Conservation (phyloP, 306 rosid species). For the Lathyrus oleraceus region DNA sequence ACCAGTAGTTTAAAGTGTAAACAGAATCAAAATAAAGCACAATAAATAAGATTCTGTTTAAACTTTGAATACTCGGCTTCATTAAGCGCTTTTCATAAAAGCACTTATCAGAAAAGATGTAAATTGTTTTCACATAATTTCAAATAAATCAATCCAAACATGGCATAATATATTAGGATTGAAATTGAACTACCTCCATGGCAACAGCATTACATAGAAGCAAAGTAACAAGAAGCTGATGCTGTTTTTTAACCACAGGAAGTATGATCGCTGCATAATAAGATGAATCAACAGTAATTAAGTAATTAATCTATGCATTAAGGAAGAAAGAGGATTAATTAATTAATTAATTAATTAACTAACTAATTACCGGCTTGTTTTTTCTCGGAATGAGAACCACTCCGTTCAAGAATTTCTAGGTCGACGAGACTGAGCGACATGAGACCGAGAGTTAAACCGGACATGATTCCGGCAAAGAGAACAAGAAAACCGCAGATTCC, state of each 20-base stretch:
- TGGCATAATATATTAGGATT: not conserved
- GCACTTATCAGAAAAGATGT: not conserved
- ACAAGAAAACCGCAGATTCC: conserved; percentile 70
- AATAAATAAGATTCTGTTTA: not conserved
- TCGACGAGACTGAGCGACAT: conserved; percentile 96
- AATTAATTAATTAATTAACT: not conserved
- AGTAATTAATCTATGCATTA: not conserved
- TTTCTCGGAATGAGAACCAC: conserved; percentile 82
- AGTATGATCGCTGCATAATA: conserved; percentile 64
- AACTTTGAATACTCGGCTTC: not conserved
- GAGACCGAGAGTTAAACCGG: conserved; percentile 93
- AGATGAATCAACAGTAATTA: not conserved
- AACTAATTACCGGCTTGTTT: conserved; percentile 68
- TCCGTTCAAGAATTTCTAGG: conserved; percentile 87
- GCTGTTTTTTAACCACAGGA: conserved; percentile 95
- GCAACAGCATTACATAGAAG: conserved; percentile 91
- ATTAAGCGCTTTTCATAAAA: too few relatives aligned
- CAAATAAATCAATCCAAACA: not conserved
- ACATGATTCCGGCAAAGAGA: conserved; percentile 94
- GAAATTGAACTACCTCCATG: conserved; percentile 70
- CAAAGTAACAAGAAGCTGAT: conserved; percentile 93
- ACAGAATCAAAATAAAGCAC: conserved; percentile 33
- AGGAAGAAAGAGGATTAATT: not conserved
- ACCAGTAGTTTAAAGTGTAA: conserved; percentile 19
- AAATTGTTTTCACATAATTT: too few relatives aligned